A percentile compares a stretch with the other conserved stretches of the same genome.
Conservation (phyloP, 352 stramenopile genomes). For the Phytopythium vexans region DNA sequence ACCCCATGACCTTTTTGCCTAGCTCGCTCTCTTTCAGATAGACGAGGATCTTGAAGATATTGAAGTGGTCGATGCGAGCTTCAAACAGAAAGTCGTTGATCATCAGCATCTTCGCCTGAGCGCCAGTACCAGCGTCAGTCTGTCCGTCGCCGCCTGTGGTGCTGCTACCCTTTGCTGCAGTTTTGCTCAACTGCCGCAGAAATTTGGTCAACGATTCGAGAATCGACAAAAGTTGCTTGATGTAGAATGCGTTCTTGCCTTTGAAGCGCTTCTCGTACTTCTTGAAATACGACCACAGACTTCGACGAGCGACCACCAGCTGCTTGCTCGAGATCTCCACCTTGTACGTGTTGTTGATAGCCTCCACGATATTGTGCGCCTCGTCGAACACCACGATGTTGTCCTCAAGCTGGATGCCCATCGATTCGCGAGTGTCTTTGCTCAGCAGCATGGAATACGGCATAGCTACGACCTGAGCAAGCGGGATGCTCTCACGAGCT, state of each 20-base stretch:
- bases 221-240: slow-evolving; percentile 84
- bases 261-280: slow-evolving; percentile 88
- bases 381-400: slow-evolving; percentile 98
- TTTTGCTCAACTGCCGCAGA: slow-evolving; percentile 51
- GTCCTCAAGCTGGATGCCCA: slow-evolving; percentile 83
- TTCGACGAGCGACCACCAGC: slow-evolving; percentile 62
- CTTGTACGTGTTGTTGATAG: slow-evolving; percentile 91
- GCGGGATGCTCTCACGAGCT: slow-evolving; percentile 79
- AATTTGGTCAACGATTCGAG: slow-evolving; percentile 79
- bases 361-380: slow-evolving; percentile 98
- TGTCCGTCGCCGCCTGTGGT: neutral
- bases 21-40: slow-evolving; percentile 79
- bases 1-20: slow-evolving; percentile 82
- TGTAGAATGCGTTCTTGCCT: slow-evolving; percentile 87
- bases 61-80: slow-evolving; percentile 81
- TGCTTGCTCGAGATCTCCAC: slow-evolving; percentile 75
- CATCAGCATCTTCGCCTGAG: slow-evolving; percentile 58
- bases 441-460: slow-evolving; percentile 93
- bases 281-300: slow-evolving; percentile 84
- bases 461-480: slow-evolving; percentile 90
- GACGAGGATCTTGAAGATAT: slow-evolving; percentile 88
- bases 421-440: slow-evolving; percentile 85
- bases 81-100: slow-evolving; percentile 88
- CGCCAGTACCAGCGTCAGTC: slow-evolving; percentile 5
- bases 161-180: slow-evolving; percentile 3